Base-by-base conservation (phyloP, 2,329 filamentous ascomycete genomes). In the Sporothrix inflata region DNA sequence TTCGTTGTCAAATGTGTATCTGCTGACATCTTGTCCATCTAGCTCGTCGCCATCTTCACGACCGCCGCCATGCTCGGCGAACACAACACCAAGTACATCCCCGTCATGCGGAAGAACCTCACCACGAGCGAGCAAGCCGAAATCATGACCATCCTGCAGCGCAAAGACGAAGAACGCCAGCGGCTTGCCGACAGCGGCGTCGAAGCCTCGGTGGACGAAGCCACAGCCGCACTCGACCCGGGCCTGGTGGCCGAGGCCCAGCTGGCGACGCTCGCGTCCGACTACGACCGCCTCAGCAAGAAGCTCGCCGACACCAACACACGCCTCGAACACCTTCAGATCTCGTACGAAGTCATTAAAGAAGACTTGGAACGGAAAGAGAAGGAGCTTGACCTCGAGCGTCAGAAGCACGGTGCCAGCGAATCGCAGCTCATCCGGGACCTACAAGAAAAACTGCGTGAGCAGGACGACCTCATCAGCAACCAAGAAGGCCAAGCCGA, bases 381-480 rank as follows among this genome's bases (percentile, higher is more conserved):
- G 66, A 85, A 85, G 74, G 85, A 86, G 76, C 84, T 88, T 55
- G 84, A 88, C 71, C 81, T 84, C 42, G 85, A 88, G 78, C 83
- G 86, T 9, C 85, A 85, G 77, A 80, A 86, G 71, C 81, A 88
- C 82, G 82, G 88, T 78, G 81, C 83, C 79, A 83, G 83, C 79
- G 87, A 82, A 78, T 85, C 82, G 27, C 83, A 85, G 71, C 82
- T 85, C 67, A 85, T 89, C 74, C 83, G 83, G 80, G 80, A 85
- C 73, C 82, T 91, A 76, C 84, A 90, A 75, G 81, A 83, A 57
- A 86, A 87, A 75, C 82, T 91, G 30, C 86, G 87, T 53, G 89
- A 93, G 76, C 89, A 92, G 77, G 90, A 93, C 79, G 86, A 91
- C 72, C 84, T 93, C 67, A 94, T 94, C 77, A 89, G 89, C 51